Evolutionary conservation across 106 monocot genomes (phyloP), one percentile per base, ranked within the genome.

Genomic region (Iris macrosiphon): DNA sequence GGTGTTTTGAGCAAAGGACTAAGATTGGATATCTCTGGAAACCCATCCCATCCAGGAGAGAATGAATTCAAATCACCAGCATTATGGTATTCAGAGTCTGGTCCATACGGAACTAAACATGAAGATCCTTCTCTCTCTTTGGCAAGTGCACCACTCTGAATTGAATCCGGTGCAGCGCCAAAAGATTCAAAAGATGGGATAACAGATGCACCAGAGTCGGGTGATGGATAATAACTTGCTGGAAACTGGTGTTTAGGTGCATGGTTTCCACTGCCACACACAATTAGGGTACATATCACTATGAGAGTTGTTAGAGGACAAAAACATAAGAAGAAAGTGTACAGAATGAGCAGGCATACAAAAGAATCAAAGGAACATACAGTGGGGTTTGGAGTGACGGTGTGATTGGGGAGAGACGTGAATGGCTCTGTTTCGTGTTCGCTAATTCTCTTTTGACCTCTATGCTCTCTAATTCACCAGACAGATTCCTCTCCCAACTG

Each of bases 41-140:
- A 70, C 20, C 47, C 49, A 30, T 73, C 73, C 82, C 77, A 77
- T 62, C 69, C 60, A 16, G 82, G 69, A 27, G 77, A 83, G 10
- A 62, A 65, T 51, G 53, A 15, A 42, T 51, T 77, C 5, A 62
- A 15, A 34, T 63, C 62, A 20, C 20, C 37, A 19, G n/a, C 38
- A 41, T 22, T 41, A 19, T 31, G 49, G 51, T 15, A 45, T 25
- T 46, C 57, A n/a, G 21, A 28, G 35, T 63, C 52, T 25, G 17
- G 51, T 34, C 57, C 52, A 52, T 46, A 71, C 9, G 45, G 59
- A 31, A 27, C 12, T 18, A 59, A 0, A 24, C 45, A 67, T 15
- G 41, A 31, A 31, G 57, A 22, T 33, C 57, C 52, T 51, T 65
- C 69, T 33, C 37, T 55, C 7, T 11, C 31, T 55, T 61, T 48